Conservation (phyloP, 2,329 filamentous ascomycete species). For the Cercospora berteroae region DNA sequence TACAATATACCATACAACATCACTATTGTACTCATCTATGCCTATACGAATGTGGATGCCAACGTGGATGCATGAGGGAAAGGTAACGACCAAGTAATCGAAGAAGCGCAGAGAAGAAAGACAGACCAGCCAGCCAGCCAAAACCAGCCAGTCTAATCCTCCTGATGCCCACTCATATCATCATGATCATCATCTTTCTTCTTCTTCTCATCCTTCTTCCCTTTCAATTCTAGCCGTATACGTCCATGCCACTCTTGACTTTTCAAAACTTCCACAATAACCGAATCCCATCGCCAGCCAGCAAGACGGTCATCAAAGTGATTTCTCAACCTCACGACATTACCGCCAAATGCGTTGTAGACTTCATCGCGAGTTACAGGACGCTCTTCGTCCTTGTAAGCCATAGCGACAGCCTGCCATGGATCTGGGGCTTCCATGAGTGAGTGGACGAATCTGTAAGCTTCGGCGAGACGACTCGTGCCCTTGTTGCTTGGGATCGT, state of each 20-base stretch:
- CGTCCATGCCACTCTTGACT: background rate
- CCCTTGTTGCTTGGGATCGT: background rate
- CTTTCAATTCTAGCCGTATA: background rate
- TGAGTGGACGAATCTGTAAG: background rate
- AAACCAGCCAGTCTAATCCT: background rate
- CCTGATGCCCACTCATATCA: background rate
- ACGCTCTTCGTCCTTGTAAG: background rate
- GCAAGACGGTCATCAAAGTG: background rate
- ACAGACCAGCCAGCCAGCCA: background rate
- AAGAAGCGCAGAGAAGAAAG: background rate
- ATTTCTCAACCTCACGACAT: background rate
- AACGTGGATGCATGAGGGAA: background rate
- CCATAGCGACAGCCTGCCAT: background rate
- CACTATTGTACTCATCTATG: background rate
- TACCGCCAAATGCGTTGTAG: background rate
- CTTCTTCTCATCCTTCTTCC: background rate
- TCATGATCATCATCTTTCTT: background rate
- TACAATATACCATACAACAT: background rate
- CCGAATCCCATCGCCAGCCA: background rate
- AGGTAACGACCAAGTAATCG: background rate
- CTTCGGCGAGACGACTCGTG: background rate
- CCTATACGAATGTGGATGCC: background rate
- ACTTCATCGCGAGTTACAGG: background rate
- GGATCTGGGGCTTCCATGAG: background rate
- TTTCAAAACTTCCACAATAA: background rate